Base-by-base conservation (phyloP, 768 basidiomycete genomes). In the Lentinus brumalis region DNA sequence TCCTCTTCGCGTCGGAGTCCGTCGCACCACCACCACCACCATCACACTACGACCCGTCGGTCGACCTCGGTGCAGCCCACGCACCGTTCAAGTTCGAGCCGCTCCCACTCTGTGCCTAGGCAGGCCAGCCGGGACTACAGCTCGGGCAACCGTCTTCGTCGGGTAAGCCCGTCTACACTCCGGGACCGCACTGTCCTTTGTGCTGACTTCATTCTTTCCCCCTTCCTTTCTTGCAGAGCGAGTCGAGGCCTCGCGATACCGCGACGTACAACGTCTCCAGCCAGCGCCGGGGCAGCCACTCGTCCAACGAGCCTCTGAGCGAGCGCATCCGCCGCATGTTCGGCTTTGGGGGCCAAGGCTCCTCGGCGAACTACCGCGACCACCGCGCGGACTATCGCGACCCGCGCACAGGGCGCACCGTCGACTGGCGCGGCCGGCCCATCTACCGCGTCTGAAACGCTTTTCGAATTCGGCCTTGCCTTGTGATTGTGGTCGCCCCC, bases 371-470 rank as follows among this genome's bases (percentile, higher is more conserved):
- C 35, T 47, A 57, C 18, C 61, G 57, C 57, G 15, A 29, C 30
- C 61, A 57, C 11, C 50, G 61, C 30, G 49, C 53, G 30, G 61
- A 68, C 26, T 71, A 72, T 53, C 31, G 50, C 42, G 69, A 73
- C 53, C 50, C 68, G 11, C 70, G 69, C 45, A 68, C 68, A 31
- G 72, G 72, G 7, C 67, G 65, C 49, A 57, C 67, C 47, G 85
- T 85, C 52, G 85, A 86, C 73, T 72, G 80, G 64, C 72, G 81
- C 40, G 86, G 87, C 57, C 77, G 83, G 54, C 82, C 81, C 26
- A 73, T 86, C 54, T 80, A 82, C 70, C 76, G 81, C 35, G 62
- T 69, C 47, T 73, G 35, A 56, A 68, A 3, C 57, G 56, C 60
- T 38, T 46, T 51, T 57, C n/a, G 52, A 39, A 41, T 32, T 32